Evolutionary conservation across 805 yeast species (phyloP).

Genomic region (Ogataea henricii): DNA sequence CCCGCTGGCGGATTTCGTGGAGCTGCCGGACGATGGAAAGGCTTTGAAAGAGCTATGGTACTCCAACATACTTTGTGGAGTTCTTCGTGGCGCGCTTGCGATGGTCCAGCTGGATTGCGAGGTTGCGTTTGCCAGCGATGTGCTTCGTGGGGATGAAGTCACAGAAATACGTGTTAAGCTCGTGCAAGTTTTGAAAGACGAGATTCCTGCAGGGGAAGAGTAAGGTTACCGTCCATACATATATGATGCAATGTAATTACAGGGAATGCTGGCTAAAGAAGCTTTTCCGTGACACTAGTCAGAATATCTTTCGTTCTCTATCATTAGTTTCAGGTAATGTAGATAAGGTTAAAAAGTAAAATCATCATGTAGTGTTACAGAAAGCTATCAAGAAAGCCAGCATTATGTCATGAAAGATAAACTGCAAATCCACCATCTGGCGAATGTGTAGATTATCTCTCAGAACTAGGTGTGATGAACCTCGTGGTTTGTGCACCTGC

Average conservation of each 20-base stretch:
- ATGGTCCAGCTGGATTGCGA: constrained; percentile 96
- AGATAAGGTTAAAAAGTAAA: constrained; percentile 35
- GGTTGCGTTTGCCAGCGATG: constrained; percentile 75
- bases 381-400: not conserved
- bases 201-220: constrained; percentile 96
- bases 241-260: not conserved
- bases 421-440: not conserved
- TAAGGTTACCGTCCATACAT: constrained; percentile 7
- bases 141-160: constrained; percentile 74
- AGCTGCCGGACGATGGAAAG: constrained; percentile 78
- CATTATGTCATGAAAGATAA: not conserved
- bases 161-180: constrained; percentile 81
- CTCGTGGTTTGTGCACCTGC: too few relatives aligned
- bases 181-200: constrained; percentile 78
- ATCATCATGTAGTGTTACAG: constrained; percentile 30
- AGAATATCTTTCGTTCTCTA: constrained; percentile 17
- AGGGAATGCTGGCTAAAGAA: not conserved
- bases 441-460: not conserved
- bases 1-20: constrained; percentile 94
- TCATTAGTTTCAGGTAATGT: constrained; percentile 38
- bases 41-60: constrained; percentile 83
- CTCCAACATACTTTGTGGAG: constrained; percentile 87
- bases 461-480: not conserved
- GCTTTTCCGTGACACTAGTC: constrained; percentile 2
- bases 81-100: constrained; percentile 85